Evolutionary conservation across 129 eudicot species (phyloP), one percentile per base, ranked within the genome.

Genomic region (Tanacetum coccineum): DNA sequence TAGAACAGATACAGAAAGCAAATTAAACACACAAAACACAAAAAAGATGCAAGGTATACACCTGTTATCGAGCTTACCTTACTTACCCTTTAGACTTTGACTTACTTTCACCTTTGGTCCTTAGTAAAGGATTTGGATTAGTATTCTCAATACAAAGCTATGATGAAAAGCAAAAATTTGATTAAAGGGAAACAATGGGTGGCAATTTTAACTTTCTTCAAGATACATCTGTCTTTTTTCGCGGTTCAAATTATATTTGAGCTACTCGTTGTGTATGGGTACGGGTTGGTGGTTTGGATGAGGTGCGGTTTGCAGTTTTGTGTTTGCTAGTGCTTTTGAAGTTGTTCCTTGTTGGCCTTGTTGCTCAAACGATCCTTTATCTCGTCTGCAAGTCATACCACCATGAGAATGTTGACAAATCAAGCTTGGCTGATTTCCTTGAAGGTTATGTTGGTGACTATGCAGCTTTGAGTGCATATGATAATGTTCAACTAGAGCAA

Each of bases 171-270:
- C 65, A 78, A 30, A 71, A 57, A 70, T n/a, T 56, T 89, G 69
- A 79, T 86, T 54, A 83, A 79, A 53, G 96, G 96, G 25, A 83
- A 83, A 19, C 68, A 76, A 69, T 42, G 64, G 59, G 71, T 79
- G 6, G 75, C 86, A 1, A 9, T 69, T 13, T 7, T 71, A 2
- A 69, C 82, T 13, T 80, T 84, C 50, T 28, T 74, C 3, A 66
- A 67, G 55, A 22, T 87, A 7, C 46, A 72, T 64, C 5, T 81
- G 6, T 21, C 71, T 26, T 57, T 76, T 5, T 30, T 61, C 3
- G 67, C 30, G 20, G 46, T 82, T 13, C 71, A 74, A 12, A 3
- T 67, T 11, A 26, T 63, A 42, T 84, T 85, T 47, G 64, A 20
- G n/a, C 0, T 10, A 1, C 25, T 44, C 3, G 83, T 85, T 11